Percentiles rank a stretch among this genome's conserved stretches.
phyloP scores from a whole-genome alignment of 345 rosid species.

The Salix dunnii region DNA sequence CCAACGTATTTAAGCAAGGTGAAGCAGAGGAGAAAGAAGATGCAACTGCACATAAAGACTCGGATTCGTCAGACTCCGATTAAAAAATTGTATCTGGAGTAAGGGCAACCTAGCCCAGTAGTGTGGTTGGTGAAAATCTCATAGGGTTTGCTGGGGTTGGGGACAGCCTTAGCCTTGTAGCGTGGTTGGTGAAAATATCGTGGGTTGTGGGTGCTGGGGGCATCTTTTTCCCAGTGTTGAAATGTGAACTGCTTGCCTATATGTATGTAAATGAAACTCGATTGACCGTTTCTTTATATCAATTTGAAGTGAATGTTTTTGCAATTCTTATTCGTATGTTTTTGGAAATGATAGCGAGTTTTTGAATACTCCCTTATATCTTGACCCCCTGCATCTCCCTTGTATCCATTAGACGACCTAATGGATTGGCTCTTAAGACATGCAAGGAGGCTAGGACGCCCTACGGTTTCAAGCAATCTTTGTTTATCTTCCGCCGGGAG shows the following conservation, averaged over 20 bases:
- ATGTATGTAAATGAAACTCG: conserved; percentile 1
- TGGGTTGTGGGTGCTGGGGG: not conserved
- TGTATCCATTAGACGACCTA: not conserved
- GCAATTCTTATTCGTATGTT: not conserved
- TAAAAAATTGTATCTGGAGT: conserved; percentile 14
- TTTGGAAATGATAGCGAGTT: not conserved
- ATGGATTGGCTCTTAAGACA: not conserved
- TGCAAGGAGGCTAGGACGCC: not conserved
- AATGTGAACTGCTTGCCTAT: not conserved
- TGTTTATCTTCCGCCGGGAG: not conserved
- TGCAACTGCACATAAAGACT: conserved; percentile 14
- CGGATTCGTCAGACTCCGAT: conserved; percentile 51
- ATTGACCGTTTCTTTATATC: not conserved
- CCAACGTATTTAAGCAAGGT: conserved; percentile 46
- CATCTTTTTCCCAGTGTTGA: not conserved
- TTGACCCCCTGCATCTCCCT: not conserved
- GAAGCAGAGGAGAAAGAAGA: conserved; percentile 36
- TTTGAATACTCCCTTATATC: not conserved
- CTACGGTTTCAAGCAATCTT: not conserved
- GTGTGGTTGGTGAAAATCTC: not conserved
- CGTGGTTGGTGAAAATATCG: too few species aligned
- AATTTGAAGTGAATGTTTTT: not conserved
- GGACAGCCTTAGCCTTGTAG: not conserved
- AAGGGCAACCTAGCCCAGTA: not conserved
- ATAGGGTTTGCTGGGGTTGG: not conserved